Base-by-base conservation (phyloP, 1,139 yeast genomes). In the Lodderomyces beijingensis region DNA sequence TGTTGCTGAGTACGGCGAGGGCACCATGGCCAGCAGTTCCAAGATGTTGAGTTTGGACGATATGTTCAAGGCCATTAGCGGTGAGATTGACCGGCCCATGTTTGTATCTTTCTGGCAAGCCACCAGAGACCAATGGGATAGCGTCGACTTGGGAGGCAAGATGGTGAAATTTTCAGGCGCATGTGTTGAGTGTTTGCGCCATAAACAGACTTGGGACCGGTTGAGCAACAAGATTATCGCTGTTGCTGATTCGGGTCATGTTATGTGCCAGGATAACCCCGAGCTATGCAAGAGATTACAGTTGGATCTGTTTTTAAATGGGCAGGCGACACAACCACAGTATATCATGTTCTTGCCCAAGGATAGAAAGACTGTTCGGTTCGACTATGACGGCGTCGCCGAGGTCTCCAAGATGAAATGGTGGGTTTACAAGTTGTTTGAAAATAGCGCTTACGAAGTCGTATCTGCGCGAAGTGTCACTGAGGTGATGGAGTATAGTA, bases 71-170 rank as follows among this genome's bases (percentile, higher is more conserved):
- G 49, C 70, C 5, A 56, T 74, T 9, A 71, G 72, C 1, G 85
- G 85, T 0, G 59, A 66, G 13, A 57, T 42, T 3, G 50, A 57
- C 3, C 55, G 55, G 16, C 84, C 88, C 1, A 54, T 61, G 31
- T 58, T 82, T 42, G 67, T 83, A 4, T 70, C 83, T 14, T 77
- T 82, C 40, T 81, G 81, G 73, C 86, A 88, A 1, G 60, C 79
- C 2, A 54, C 65, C 2, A 59, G 65, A 30, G 50, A 67, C 21
- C 63, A 69, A 33, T 60, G 70, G 50, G 50, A 53, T 22, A 57
- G 57, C 4, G 58, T 70, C 15, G 69, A 67, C 25, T 42, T 45
- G 2, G 51, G 59, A n/a, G 52, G 58, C n/a, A 59, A 62, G 32
- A 48, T 51, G 34, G n/a, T n/a, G n/a, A 44, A 47, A 9, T 77